Evolutionary conservation across 78 protist species (phyloP).

Genomic region (Goniomonas avonlea): DNA sequence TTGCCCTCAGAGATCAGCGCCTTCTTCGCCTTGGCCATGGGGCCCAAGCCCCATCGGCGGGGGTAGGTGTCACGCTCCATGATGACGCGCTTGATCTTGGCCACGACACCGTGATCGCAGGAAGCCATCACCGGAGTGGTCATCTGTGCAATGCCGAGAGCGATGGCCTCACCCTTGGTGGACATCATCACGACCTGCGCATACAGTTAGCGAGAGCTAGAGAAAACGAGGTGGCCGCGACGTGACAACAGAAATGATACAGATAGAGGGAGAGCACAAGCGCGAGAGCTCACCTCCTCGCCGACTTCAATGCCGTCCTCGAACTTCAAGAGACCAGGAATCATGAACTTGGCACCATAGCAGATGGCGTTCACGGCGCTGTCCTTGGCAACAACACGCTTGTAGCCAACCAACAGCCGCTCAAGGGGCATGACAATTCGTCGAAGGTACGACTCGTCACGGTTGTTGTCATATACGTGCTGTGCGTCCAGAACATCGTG

Average conservation of each 20-base stretch:
- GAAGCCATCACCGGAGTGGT: constrained; percentile 87
- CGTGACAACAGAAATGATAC: too few relatives aligned
- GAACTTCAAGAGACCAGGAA: constrained; percentile 97
- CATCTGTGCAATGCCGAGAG: constrained; percentile 96
- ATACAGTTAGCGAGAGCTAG: too few relatives aligned
- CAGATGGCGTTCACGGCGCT: constrained; percentile 98
- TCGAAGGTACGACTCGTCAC: constrained; percentile 86
- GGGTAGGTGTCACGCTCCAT: constrained; percentile 99
- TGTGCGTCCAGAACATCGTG: constrained; percentile 98
- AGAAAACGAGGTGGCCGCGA: too few relatives aligned
- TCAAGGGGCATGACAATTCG: constrained; percentile 95
- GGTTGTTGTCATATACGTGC: constrained; percentile 1
- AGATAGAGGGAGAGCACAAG: too few relatives aligned
- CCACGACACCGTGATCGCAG: constrained; percentile 96
- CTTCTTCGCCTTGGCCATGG: constrained; percentile 81
- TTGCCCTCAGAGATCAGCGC: constrained; percentile 84
- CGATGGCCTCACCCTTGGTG: constrained; percentile 99
- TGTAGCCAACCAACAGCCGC: constrained; percentile 75
- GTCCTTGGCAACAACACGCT: constrained; percentile 98
- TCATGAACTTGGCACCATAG: constrained; percentile 96
- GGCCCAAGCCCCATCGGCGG: constrained; percentile 36
- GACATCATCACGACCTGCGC: constrained; percentile 96
- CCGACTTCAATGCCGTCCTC: constrained; percentile 76
- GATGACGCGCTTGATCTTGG: constrained; percentile 98
- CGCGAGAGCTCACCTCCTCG: background rate